A percentile compares a stretch with the other conserved stretches of the same genome.
These are phyloP conservation scores for Fragaria nilgerrensis DNA, from an alignment of 306 rosid species.

Conservation along the genomic window DNA sequence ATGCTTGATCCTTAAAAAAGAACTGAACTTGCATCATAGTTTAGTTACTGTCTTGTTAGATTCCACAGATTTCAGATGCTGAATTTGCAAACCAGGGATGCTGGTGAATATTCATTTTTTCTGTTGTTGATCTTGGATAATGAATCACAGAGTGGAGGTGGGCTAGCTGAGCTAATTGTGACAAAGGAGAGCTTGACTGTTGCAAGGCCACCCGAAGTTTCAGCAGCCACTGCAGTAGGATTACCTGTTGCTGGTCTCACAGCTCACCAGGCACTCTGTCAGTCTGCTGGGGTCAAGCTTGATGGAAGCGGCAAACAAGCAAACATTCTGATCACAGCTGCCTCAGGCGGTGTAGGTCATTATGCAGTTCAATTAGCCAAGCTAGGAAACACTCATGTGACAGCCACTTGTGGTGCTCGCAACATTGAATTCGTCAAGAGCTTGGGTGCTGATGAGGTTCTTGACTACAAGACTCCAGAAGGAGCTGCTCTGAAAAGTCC, in stretches of 20 bases:
- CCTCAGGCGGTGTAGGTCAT: constrained; percentile 87
- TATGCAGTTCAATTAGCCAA: constrained; percentile 80
- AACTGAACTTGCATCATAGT: background rate
- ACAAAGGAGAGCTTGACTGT: constrained; percentile 47
- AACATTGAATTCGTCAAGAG: constrained; percentile 57
- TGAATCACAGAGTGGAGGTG: constrained; percentile 58
- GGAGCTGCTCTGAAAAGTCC: constrained; percentile 71
- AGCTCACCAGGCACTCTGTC: constrained; percentile 65
- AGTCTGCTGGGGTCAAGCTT: constrained; percentile 59
- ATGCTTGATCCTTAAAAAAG: background rate
- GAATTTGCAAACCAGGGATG: background rate
- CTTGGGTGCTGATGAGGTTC: constrained; percentile 82
- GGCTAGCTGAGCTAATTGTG: constrained; percentile 61
- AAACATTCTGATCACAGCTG: constrained; percentile 77
- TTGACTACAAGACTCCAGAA: constrained; percentile 71
- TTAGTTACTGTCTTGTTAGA: background rate
- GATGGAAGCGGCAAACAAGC: constrained; percentile 43
- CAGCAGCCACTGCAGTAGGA: constrained; percentile 51
- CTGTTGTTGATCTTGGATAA: background rate
- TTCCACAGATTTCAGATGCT: background rate
- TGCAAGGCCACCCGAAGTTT: constrained; percentile 47
- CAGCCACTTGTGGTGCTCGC: constrained; percentile 80
- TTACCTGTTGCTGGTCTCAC: constrained; percentile 71
- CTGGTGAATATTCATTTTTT: background rate
- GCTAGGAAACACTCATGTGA: constrained; percentile 75